These are phyloP conservation scores for Cardiospermum halicacabum DNA, from an alignment of 345 rosid genomes.

Conservation along the genomic window DNA sequence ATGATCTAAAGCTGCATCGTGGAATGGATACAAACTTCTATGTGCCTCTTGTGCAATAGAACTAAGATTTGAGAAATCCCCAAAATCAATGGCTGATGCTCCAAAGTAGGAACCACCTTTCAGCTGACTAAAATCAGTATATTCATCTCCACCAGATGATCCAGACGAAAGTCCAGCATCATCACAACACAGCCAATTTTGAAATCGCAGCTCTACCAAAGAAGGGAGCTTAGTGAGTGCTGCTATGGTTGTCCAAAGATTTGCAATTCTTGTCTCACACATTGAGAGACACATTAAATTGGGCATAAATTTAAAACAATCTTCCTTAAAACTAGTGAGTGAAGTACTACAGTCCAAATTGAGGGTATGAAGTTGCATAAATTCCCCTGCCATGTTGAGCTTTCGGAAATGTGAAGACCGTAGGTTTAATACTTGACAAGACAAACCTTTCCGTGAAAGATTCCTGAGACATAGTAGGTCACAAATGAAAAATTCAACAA, in stretches of 20 bases:
- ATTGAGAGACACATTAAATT: conserved; percentile 66
- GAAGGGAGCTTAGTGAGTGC: conserved; percentile 76
- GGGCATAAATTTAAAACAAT: conserved; percentile 82
- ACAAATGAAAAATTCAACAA: not conserved
- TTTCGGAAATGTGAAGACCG: conserved; percentile 57
- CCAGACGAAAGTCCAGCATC: conserved; percentile 34
- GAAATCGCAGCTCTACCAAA: conserved; percentile 68
- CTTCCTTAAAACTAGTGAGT: conserved; percentile 64
- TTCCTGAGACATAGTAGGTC: conserved; percentile 39
- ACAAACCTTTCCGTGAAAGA: conserved; percentile 58
- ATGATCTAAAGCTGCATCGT: conserved; percentile 19
- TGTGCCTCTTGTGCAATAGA: conserved; percentile 36
- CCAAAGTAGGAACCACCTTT: conserved; percentile 20
- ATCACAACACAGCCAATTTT: conserved; percentile 59
- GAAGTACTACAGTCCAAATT: conserved; percentile 67
- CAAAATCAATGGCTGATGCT: conserved; percentile 20
- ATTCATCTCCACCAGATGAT: conserved; percentile 33
- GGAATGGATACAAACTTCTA: conserved; percentile 30
- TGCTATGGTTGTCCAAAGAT: conserved; percentile 80
- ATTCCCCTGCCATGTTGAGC: conserved; percentile 81
- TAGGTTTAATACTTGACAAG: conserved; percentile 66
- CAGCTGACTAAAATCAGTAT: conserved; percentile 21
- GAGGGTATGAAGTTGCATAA: conserved; percentile 54
- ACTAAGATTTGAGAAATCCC: conserved; percentile 25
- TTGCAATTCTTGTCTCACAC: conserved; percentile 74